phyloP scores from a whole-genome alignment of 345 rosid species.

The Citrus maxima region DNA sequence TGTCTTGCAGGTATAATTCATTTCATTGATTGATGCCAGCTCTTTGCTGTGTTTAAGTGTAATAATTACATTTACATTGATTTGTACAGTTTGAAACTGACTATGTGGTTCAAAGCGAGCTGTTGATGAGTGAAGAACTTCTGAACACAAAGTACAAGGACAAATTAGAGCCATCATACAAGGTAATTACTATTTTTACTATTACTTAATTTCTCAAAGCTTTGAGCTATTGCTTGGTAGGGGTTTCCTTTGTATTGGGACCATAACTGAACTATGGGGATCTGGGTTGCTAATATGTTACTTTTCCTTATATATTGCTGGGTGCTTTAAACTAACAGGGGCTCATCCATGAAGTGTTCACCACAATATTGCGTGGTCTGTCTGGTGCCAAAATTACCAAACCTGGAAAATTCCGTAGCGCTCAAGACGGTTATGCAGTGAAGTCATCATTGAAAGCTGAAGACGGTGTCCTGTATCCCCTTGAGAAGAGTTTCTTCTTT shows the following conservation, averaged over 20 bases:
- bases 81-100: slow-evolving; percentile 81
- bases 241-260: background rate
- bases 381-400: slow-evolving; percentile 96
- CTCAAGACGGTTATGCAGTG: slow-evolving; percentile 97
- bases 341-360: slow-evolving; percentile 91
- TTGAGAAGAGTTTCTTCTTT: slow-evolving; percentile 96
- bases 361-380: slow-evolving; percentile 78
- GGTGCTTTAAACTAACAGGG: slow-evolving; percentile 47
- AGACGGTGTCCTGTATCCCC: slow-evolving; percentile 94
- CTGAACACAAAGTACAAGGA: slow-evolving; percentile 83
- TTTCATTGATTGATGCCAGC: background rate
- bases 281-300: slow-evolving; percentile 7
- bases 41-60: background rate
- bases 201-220: background rate
- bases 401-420: slow-evolving; percentile 96
- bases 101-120: slow-evolving; percentile 48
- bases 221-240: background rate
- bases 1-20: slow-evolving; percentile 73
- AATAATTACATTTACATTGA: slow-evolving; percentile 6
- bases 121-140: slow-evolving; percentile 73
- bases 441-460: slow-evolving; percentile 97
- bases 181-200: slow-evolving; percentile 41
- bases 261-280: background rate
- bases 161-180: slow-evolving; percentile 74
- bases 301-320: background rate